phyloP scores from a whole-genome alignment of 805 yeast genomes.

The Saccharomyces mikatae region DNA sequence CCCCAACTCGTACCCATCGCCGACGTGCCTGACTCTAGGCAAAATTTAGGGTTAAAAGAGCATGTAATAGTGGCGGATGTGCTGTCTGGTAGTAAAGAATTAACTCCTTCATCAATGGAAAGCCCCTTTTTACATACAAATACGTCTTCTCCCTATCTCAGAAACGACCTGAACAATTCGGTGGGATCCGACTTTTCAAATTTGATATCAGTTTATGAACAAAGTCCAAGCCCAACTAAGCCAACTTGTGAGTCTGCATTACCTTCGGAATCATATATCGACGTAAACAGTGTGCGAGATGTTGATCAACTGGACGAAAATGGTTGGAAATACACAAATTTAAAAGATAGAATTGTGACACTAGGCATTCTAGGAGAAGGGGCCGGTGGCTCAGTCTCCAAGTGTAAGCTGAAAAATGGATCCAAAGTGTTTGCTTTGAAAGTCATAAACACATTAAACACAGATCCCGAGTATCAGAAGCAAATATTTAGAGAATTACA shows the following conservation, averaged over 20 bases:
- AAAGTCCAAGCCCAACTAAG: slow-evolving; percentile 3
- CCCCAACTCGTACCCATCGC: not conserved
- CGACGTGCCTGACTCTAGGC: slow-evolving; percentile 5
- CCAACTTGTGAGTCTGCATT: not conserved
- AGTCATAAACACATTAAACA: slow-evolving; percentile 36
- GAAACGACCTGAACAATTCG: slow-evolving; percentile 11
- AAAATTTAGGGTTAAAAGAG: slow-evolving; percentile 6
- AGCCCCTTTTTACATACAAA: not conserved
- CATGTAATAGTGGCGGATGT: not conserved
- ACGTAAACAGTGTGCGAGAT: slow-evolving; percentile 17
- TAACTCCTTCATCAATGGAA: not conserved
- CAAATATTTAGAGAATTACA: slow-evolving; percentile 88
- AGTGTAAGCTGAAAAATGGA: slow-evolving; percentile 58
- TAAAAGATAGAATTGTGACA: slow-evolving; percentile 54
- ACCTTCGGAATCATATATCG: not conserved
- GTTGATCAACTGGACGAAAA: slow-evolving; percentile 57
- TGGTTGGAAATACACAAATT: slow-evolving; percentile 57
- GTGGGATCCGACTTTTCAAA: slow-evolving; percentile 22
- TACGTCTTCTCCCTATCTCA: slow-evolving; percentile 6
- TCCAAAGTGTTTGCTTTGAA: slow-evolving; percentile 74
- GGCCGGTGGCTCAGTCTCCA: slow-evolving; percentile 81
- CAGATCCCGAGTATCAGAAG: slow-evolving; percentile 75
- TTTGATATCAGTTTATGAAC: slow-evolving; percentile 19
- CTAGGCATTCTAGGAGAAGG: slow-evolving; percentile 84
- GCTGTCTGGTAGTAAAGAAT: not conserved